Conservation (phyloP, 2,329 filamentous ascomycete genomes). For the Aspergillus sclerotialis region DNA sequence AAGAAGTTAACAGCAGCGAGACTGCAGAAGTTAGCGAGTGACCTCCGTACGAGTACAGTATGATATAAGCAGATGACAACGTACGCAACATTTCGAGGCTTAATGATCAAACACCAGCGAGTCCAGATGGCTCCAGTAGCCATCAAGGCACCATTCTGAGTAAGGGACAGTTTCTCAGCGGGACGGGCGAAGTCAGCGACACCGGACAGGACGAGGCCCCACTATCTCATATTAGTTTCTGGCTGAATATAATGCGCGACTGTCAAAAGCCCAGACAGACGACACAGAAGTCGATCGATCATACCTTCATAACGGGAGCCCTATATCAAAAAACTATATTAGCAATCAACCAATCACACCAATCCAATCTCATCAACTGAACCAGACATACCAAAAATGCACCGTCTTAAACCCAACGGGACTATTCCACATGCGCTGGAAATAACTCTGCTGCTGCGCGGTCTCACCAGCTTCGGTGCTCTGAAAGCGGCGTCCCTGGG, state of each 20-base stretch:
- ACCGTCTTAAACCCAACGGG: constrained; percentile 84
- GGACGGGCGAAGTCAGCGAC: constrained; percentile 87
- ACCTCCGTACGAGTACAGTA: background rate
- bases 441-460: constrained; percentile 42
- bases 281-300: constrained; percentile 6
- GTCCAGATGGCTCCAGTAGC: constrained; percentile 96
- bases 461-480: constrained; percentile 54
- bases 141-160: constrained; percentile 84
- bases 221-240: constrained; percentile 45
- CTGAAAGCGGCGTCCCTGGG: constrained; percentile 59
- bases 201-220: constrained; percentile 87
- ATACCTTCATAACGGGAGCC: constrained; percentile 87
- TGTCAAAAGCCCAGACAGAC: too few relatives aligned
- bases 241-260: background rate
- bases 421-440: constrained; percentile 78
- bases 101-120: constrained; percentile 96
- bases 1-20: constrained; percentile 98
- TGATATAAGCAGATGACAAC: constrained; percentile 22
- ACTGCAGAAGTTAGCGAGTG: constrained; percentile 35
- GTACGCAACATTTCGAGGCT: constrained; percentile 82
- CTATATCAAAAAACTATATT: constrained; percentile 38
- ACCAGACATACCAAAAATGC: constrained; percentile 73
- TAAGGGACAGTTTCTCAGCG: constrained; percentile 84
- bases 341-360: constrained; percentile 5
- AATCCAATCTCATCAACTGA: background rate